Evolutionary conservation across 768 basidiomycete species (phyloP).

Genomic region (Auriscalpium orientale): DNA sequence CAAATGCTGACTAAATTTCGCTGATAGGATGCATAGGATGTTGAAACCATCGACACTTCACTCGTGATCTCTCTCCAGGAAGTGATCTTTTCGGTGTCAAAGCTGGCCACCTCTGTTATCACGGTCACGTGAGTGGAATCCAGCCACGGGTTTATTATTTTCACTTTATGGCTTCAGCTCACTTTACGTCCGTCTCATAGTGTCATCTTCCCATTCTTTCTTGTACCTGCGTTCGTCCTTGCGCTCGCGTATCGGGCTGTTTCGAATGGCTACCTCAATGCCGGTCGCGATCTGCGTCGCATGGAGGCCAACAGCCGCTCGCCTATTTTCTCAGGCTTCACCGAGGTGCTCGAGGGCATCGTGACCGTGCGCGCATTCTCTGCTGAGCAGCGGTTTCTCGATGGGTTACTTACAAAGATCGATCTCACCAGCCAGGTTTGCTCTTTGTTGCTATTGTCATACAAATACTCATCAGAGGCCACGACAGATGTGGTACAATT

Average conservation of each 20-base stretch:
- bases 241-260: slow-evolving; percentile 66
- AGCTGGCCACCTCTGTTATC: slow-evolving; percentile 68
- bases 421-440: slow-evolving; percentile 69
- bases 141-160: background rate
- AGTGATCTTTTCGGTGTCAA: slow-evolving; percentile 72
- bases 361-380: slow-evolving; percentile 52
- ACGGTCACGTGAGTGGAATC: slow-evolving; percentile 50
- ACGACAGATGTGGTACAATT: slow-evolving; percentile 72
- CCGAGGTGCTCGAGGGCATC: slow-evolving; percentile 68
- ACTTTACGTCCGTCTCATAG: slow-evolving; percentile 28
- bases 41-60: slow-evolving; percentile 79
- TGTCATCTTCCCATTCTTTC: slow-evolving; percentile 74
- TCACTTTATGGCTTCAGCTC: slow-evolving; percentile 6
- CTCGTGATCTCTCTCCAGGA: slow-evolving; percentile 61
- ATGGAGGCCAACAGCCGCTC: slow-evolving; percentile 88
- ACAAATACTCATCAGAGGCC: background rate
- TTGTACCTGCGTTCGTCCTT: slow-evolving; percentile 68
- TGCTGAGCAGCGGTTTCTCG: slow-evolving; percentile 69
- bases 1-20: background rate
- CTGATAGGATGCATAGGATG: slow-evolving; percentile 38
- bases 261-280: slow-evolving; percentile 69
- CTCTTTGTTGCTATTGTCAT: no score
- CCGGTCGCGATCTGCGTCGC: slow-evolving; percentile 76
- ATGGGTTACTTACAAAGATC: slow-evolving; percentile 64
- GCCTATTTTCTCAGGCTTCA: slow-evolving; percentile 78